Evolutionary conservation across 345 rosid genomes (phyloP).

Genomic region (Excoecaria agallocha): DNA sequence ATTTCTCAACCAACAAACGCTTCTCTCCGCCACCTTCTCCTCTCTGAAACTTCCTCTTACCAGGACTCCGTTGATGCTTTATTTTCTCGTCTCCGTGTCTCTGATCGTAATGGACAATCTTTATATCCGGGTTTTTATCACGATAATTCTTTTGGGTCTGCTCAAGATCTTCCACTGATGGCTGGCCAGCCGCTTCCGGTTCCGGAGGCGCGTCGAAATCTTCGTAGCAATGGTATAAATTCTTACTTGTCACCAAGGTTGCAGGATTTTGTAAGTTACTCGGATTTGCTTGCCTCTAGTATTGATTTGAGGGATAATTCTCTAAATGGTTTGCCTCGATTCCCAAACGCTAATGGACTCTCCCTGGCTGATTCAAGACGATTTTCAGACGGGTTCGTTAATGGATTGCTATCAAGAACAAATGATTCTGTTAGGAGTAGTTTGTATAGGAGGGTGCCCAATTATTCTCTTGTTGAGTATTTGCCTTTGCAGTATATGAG

Average conservation of each 20-base stretch:
- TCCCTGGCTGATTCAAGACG: slow-evolving; percentile 3
- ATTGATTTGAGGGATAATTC: not conserved
- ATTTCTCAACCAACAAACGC: not conserved
- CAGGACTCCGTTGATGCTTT: slow-evolving; percentile 23
- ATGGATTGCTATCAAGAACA: slow-evolving; percentile 16
- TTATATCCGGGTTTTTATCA: not conserved
- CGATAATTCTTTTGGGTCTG: not conserved
- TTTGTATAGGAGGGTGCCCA: slow-evolving; percentile 11
- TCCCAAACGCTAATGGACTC: no score
- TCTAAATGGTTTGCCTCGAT: not conserved
- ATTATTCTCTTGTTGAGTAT: not conserved
- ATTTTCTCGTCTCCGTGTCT: slow-evolving; percentile 27
- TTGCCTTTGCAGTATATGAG: slow-evolving; percentile 30
- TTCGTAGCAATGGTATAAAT: not conserved
- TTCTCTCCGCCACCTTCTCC: not conserved
- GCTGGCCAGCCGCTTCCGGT: not conserved
- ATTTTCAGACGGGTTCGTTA: not conserved
- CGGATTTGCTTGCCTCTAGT: not conserved
- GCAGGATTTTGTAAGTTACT: not conserved
- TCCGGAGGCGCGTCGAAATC: not conserved
- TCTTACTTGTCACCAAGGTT: not conserved
- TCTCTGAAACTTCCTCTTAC: not conserved
- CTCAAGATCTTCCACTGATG: not conserved
- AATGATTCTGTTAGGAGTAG: slow-evolving; percentile 11
- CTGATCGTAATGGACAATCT: slow-evolving; percentile 3